Conservation (phyloP, 257 asterid genomes). For the Striga asiatica region DNA sequence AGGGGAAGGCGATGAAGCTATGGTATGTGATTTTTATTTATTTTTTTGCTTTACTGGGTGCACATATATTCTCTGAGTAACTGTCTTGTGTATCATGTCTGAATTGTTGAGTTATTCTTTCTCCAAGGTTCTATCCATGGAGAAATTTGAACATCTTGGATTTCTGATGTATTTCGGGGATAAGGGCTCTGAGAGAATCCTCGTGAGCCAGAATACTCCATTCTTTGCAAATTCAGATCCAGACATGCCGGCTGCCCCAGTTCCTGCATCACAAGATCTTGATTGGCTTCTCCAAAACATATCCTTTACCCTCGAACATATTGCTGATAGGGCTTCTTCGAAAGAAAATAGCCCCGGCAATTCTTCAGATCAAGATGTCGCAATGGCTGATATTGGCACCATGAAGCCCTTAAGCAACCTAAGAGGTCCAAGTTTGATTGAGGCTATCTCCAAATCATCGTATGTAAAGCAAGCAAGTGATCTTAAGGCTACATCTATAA, state of each 20-base stretch:
- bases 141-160: conserved; percentile 75
- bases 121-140: conserved; percentile 69
- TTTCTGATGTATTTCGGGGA: conserved; percentile 77
- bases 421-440: conserved; percentile 77
- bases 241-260: conserved; percentile 94
- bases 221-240: conserved; percentile 97
- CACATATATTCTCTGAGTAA: too few species aligned
- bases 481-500: conserved; percentile 67
- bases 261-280: conserved; percentile 78
- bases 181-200: conserved; percentile 53
- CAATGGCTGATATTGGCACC: conserved; percentile 63
- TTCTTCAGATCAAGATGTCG: conserved; percentile 71
- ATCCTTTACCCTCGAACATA: conserved; percentile 64
- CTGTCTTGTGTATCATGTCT: too few species aligned
- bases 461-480: conserved; percentile 76
- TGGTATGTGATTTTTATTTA: conserved; percentile 56
- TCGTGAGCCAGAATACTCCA: conserved; percentile 82
- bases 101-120: conserved; percentile 10
- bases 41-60: too few species aligned
- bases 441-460: conserved; percentile 86
- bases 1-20: conserved; percentile 68
- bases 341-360: conserved; percentile 67
- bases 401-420: conserved; percentile 41
- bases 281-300: conserved; percentile 82
- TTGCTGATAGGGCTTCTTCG: conserved; percentile 66